Evolutionary conservation across 2,329 filamentous ascomycete species (phyloP).

Genomic region (Aspergillus ustus): DNA sequence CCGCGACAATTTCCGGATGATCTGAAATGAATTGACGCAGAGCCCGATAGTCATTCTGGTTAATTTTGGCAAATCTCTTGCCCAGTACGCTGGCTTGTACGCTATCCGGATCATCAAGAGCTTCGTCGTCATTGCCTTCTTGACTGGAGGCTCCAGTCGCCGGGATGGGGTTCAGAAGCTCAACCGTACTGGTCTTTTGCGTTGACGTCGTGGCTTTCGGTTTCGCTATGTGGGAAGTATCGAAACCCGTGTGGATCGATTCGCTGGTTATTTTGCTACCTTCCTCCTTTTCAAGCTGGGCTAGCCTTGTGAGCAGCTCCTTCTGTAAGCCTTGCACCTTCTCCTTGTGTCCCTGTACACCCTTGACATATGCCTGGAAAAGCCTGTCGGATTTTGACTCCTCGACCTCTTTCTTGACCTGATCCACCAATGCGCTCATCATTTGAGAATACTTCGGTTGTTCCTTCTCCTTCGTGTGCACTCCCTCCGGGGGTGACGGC

Average conservation of each 20-base stretch:
- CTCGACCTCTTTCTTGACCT: conserved; percentile 85
- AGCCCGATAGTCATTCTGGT: conserved; percentile 71
- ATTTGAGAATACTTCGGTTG: conserved; percentile 91
- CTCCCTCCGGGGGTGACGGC: conserved; percentile 74
- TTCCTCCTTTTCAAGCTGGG: conserved; percentile 82
- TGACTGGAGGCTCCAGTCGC: conserved; percentile 51
- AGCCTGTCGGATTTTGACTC: conserved; percentile 71
- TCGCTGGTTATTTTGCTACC: conserved; percentile 92
- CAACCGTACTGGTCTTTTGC: conserved; percentile 55
- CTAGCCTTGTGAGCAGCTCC: conserved; percentile 74
- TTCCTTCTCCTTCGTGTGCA: conserved; percentile 74
- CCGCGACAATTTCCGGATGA: conserved; percentile 77
- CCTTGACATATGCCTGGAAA: conserved; percentile 76
- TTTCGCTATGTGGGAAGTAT: conserved; percentile 81
- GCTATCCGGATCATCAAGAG: conserved; percentile 69
- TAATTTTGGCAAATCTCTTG: conserved; percentile 81
- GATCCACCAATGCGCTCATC: conserved; percentile 95
- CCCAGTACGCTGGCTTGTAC: conserved; percentile 77
- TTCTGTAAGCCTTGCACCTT: conserved; percentile 80
- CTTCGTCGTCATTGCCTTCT: conserved; percentile 50
- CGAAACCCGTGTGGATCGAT: conserved; percentile 83
- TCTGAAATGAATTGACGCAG: conserved; percentile 77
- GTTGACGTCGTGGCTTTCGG: conserved; percentile 51
- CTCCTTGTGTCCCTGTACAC: conserved; percentile 74
- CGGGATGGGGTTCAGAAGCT: conserved; percentile 74